phyloP scores from a whole-genome alignment of 768 basidiomycete genomes.

The Galerina marginata region DNA sequence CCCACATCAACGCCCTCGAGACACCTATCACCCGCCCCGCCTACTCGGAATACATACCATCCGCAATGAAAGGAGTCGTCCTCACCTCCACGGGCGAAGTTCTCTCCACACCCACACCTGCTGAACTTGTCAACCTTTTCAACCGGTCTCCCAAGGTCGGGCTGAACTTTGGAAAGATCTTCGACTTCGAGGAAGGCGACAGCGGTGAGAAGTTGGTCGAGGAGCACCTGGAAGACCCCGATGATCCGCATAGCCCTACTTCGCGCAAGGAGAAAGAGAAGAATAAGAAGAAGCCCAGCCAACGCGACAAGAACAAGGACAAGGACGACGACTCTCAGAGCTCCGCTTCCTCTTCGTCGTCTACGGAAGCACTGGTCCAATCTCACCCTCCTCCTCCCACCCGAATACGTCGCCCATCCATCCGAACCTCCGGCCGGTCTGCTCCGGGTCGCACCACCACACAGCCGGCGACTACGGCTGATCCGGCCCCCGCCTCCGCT shows the following conservation, averaged over 20 bases:
- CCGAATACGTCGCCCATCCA: constrained; percentile 61
- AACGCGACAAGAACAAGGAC: constrained; percentile 13
- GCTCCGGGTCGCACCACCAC: constrained; percentile 5
- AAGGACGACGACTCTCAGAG: constrained; percentile 27
- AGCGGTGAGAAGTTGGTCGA: constrained; percentile 18
- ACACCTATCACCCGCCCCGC: constrained; percentile 57
- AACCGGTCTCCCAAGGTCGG: constrained; percentile 72
- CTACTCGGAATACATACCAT: constrained; percentile 42
- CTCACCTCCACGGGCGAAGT: constrained; percentile 80
- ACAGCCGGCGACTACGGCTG: too few species aligned
- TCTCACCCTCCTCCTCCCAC: constrained; percentile 43
- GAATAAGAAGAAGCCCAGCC: constrained; percentile 22
- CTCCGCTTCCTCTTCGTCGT: constrained; percentile 18
- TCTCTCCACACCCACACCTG: constrained; percentile 72
- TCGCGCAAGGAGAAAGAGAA: constrained; percentile 48
- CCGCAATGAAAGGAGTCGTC: constrained; percentile 80
- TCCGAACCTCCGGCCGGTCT: constrained; percentile 48
- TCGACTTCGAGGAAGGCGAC: constrained; percentile 60
- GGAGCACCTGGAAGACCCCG: constrained; percentile 31
- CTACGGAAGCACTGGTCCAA: constrained; percentile 11
- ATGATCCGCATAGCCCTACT: constrained; percentile 54
- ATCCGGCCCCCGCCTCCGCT: constrained; percentile 14
- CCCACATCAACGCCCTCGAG: constrained; percentile 40
- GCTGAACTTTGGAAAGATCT: constrained; percentile 79
- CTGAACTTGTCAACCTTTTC: constrained; percentile 70